These are phyloP conservation scores for Penicillium sp. DNA, from an alignment of 2,329 filamentous ascomycete species.

Conservation along the genomic window DNA sequence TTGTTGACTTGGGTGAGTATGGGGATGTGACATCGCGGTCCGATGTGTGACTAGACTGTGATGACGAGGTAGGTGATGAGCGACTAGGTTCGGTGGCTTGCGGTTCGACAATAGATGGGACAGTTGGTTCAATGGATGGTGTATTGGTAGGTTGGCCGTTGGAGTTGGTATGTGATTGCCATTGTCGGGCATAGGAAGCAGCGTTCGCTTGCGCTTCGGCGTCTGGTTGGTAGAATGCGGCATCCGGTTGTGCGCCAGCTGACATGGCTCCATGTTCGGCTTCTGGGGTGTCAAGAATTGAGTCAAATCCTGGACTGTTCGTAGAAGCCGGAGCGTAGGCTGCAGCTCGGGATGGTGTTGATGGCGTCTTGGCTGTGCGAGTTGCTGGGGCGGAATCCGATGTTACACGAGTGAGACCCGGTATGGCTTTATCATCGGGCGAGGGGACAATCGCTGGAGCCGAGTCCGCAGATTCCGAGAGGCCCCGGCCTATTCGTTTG, in stretches of 20 bases:
- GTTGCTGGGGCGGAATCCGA: slow-evolving; percentile 35
- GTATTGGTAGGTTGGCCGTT: slow-evolving; percentile 57
- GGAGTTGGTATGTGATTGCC: slow-evolving; percentile 58
- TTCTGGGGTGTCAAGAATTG: slow-evolving; percentile 30
- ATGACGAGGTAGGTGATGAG: slow-evolving; percentile 24
- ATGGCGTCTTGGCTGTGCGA: slow-evolving; percentile 48
- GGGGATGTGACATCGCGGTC: slow-evolving; percentile 45
- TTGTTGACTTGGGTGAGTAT: slow-evolving; percentile 11
- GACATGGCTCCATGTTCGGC: slow-evolving; percentile 12
- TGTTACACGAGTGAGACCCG: slow-evolving; percentile 35
- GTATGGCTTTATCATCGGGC: slow-evolving; percentile 35
- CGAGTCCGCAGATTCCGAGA: slow-evolving; percentile 62
- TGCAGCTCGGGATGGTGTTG: slow-evolving; percentile 28
- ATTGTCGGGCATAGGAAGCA: slow-evolving; percentile 47
- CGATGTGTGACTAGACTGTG: slow-evolving; percentile 43
- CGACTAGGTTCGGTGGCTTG: slow-evolving; percentile 50
- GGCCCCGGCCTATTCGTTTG: slow-evolving; percentile 64
- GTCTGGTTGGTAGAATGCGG: slow-evolving; percentile 29
- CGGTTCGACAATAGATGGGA: slow-evolving; percentile 65
- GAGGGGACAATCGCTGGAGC: slow-evolving; percentile 38
- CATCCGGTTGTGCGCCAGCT: slow-evolving; percentile 20
- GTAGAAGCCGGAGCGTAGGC: slow-evolving; percentile 21
- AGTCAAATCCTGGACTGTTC: slow-evolving; percentile 28
- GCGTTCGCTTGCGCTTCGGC: slow-evolving; percentile 28
- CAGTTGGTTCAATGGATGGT: slow-evolving; percentile 48